Evolutionary conservation across 2,329 filamentous ascomycete species (phyloP), one percentile per base, ranked within the genome.

Genomic region (Trichoderma breve): DNA sequence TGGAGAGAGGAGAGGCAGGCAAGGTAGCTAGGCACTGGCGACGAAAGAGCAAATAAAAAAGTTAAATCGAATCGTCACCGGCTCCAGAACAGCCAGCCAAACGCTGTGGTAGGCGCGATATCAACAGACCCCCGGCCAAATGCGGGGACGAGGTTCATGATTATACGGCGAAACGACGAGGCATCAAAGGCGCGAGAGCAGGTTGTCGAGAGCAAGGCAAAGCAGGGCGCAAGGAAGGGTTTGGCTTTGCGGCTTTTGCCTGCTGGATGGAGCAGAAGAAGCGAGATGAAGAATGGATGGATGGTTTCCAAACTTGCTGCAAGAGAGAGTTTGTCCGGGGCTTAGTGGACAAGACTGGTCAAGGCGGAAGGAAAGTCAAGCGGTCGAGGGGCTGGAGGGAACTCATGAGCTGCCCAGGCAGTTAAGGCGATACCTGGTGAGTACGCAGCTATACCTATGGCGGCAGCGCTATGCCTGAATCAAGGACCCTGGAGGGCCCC

Each of bases 111-210:
- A 70, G 73, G 70, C 74, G 75, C 75, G 73, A 74, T 76, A 76
- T 76, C 74, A 74, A 73, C 73, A 74, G 74, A 77, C 76, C 77
- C 74, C 73, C 76, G 74, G 75, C 74, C 74, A 74, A 72, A 73
- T 74, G 76, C 76, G 76, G 76, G 76, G 76, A 74, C 69, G 73
- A 70, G 70, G 73, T 57, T 77, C 77, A 78, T 78, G 75, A 69
- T 74, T 75, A 58, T 64, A 64, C 43, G 32, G 68, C 47, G 43
- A 53, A 57, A 58, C 57, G 51, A n/a, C 43, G 64, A 68, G 63
- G 68, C 71, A 73, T 72, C 58, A 65, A 58, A 60, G 57, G 72
- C 69, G 72, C 62, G 32, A 53, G 66, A 26, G 61, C 39, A 28
- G 28, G 39, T 36, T 36, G 36, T 36, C 9, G 30, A 30, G 39